phyloP scores from a whole-genome alignment of 1,284 basidiomycete genomes.

The Ustilago trichophora region DNA sequence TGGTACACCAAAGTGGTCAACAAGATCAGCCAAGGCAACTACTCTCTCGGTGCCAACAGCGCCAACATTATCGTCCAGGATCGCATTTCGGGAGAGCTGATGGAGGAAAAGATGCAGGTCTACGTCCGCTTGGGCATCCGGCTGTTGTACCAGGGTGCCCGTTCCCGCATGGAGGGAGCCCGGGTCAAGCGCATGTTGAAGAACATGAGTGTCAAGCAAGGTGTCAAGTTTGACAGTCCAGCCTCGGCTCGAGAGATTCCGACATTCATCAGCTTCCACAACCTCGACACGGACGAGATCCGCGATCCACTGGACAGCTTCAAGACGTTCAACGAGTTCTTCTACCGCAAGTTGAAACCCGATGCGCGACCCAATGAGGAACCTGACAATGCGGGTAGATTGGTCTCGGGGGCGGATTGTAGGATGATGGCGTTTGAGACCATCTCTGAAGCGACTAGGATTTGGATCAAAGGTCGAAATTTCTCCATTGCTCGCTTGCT shows the following conservation, averaged over 20 bases:
- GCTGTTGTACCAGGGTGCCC: constrained; percentile 89
- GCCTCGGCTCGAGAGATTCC: constrained; percentile 85
- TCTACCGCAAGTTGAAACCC: constrained; percentile 88
- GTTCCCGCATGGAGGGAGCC: constrained; percentile 86
- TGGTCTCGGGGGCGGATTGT: constrained; percentile 91
- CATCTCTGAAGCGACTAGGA: constrained; percentile 80
- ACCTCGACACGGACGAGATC: constrained; percentile 83
- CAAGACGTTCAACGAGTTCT: constrained; percentile 87
- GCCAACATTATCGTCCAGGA: constrained; percentile 81
- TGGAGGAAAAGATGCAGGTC: constrained; percentile 97
- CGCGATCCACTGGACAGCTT: constrained; percentile 83
- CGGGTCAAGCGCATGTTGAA: constrained; percentile 83
- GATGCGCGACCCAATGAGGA: constrained; percentile 80
- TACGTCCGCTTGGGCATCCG: constrained; percentile 93
- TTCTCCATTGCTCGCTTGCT: constrained; percentile 83
- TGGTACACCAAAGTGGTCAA: constrained; percentile 89
- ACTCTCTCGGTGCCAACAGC: constrained; percentile 86
- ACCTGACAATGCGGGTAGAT: constrained; percentile 77
- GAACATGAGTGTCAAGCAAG: constrained; percentile 92
- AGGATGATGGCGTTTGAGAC: constrained; percentile 91
- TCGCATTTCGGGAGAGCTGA: constrained; percentile 83
- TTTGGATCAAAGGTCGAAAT: constrained; percentile 98
- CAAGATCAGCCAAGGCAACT: constrained; percentile 79
- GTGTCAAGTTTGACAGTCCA: constrained; percentile 87
- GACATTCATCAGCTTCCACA: constrained; percentile 88